Percentiles rank a stretch among this genome's conserved stretches.
These are phyloP conservation scores for Aspergillus bridgeri DNA, from an alignment of 495 filamentous ascomycete species.

Conservation along the genomic window DNA sequence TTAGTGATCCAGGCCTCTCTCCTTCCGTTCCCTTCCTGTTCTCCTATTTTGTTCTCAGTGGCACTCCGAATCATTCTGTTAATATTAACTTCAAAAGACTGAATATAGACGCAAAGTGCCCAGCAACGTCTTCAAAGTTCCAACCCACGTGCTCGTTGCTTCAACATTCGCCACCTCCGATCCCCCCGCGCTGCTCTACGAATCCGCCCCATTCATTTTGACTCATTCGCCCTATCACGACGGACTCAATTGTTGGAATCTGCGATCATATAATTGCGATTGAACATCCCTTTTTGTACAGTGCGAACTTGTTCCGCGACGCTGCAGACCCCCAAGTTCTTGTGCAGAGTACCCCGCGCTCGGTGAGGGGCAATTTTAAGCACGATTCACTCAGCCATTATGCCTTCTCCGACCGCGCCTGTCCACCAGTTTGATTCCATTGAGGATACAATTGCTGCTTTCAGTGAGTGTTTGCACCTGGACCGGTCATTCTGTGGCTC, in stretches of 20 bases:
- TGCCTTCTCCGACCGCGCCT: slow-evolving; percentile 37
- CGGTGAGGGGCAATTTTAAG: not conserved
- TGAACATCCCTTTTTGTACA: not conserved
- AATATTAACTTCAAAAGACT: not conserved
- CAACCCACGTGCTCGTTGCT: not conserved
- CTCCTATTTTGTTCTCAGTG: not conserved
- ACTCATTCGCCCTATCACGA: not conserved
- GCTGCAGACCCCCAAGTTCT: not conserved
- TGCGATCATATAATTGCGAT: not conserved
- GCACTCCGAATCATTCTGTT: not conserved
- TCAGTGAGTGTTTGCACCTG: slow-evolving; percentile 56
- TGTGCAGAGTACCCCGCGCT: not conserved
- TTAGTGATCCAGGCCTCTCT: slow-evolving; percentile 8
- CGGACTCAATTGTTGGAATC: too few relatives aligned
- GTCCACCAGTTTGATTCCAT: slow-evolving; percentile 70
- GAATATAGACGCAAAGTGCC: not conserved
- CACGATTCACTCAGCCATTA: slow-evolving; percentile 15
- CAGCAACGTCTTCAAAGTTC: too few relatives aligned
- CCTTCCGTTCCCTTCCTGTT: slow-evolving; percentile 5
- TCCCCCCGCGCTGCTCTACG: not conserved
- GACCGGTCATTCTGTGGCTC: not conserved
- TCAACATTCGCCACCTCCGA: slow-evolving; percentile 1
- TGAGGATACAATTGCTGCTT: slow-evolving; percentile 77
- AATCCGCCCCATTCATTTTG: not conserved
- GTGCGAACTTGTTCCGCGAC: not conserved